Conservation (phyloP, 1,139 yeast species). For the Yamadazyma atlantica region DNA sequence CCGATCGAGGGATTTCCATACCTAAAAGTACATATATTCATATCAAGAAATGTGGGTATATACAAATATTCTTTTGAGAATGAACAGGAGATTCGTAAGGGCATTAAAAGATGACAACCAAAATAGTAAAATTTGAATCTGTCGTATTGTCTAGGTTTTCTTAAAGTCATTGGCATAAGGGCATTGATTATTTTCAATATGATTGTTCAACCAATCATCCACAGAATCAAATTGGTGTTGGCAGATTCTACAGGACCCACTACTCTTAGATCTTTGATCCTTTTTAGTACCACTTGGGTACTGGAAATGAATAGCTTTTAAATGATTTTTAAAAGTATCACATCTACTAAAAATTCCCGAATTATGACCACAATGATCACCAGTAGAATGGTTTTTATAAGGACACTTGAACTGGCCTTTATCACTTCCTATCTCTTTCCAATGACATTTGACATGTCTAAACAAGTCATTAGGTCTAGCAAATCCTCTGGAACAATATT, state of each 20-base stretch:
- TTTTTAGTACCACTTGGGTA: slow-evolving; percentile 88
- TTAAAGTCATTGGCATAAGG: slow-evolving; percentile 26
- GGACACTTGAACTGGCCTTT: slow-evolving; percentile 51
- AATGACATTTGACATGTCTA: slow-evolving; percentile 82
- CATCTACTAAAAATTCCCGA: slow-evolving; percentile 85
- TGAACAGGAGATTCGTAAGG: neutral
- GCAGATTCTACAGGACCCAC: slow-evolving; percentile 80
- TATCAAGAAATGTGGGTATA: neutral
- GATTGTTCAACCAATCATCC: slow-evolving; percentile 75
- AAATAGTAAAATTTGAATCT: too few species aligned
- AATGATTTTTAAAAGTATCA: slow-evolving; percentile 88
- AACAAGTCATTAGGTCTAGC: slow-evolving; percentile 84
- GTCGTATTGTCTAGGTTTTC: slow-evolving; percentile 10
- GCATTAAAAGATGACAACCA: neutral
- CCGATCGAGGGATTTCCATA: too few species aligned
- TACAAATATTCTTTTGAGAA: neutral
- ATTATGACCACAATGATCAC: slow-evolving; percentile 63
- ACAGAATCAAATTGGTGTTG: slow-evolving; percentile 62
- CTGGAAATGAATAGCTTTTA: slow-evolving; percentile 85
- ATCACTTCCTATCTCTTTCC: slow-evolving; percentile 61
- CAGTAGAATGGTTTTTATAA: slow-evolving; percentile 27
- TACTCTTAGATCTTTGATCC: slow-evolving; percentile 64
- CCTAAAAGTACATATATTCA: neutral
- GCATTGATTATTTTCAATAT: slow-evolving; percentile 63
- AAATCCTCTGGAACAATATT: slow-evolving; percentile 78